phyloP scores from a whole-genome alignment of 2,329 filamentous ascomycete genomes.

The Aureobasidium uvarum region DNA sequence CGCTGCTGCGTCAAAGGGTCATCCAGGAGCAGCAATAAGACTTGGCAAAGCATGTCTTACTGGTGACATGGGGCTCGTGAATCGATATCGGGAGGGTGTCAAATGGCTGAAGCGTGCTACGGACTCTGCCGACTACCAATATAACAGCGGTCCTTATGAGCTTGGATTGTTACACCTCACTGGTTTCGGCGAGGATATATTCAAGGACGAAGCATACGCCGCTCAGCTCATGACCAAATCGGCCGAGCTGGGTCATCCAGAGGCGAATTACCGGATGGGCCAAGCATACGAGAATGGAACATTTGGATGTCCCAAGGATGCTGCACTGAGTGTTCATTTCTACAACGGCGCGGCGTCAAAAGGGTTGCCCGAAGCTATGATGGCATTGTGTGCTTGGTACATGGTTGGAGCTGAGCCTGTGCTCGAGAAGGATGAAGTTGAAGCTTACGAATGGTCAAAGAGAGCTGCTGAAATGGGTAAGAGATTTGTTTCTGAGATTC shows the following conservation, averaged over 20 bases:
- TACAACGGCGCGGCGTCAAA: slow-evolving; percentile 89
- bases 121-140: slow-evolving; percentile 85
- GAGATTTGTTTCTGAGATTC: slow-evolving; percentile 38
- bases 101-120: slow-evolving; percentile 95
- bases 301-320: slow-evolving; percentile 82
- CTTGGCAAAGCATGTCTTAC: slow-evolving; percentile 86
- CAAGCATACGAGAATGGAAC: slow-evolving; percentile 94
- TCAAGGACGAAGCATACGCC: slow-evolving; percentile 85
- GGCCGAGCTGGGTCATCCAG: slow-evolving; percentile 83
- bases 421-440: slow-evolving; percentile 89
- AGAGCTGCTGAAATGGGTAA: slow-evolving; percentile 81
- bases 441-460: slow-evolving; percentile 94
- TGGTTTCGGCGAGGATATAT: slow-evolving; percentile 92
- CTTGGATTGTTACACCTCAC: slow-evolving; percentile 84
- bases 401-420: slow-evolving; percentile 91
- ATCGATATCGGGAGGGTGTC: slow-evolving; percentile 83
- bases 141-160: slow-evolving; percentile 90
- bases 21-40: slow-evolving; percentile 91
- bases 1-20: slow-evolving; percentile 85
- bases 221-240: slow-evolving; percentile 93
- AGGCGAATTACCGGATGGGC: slow-evolving; percentile 86
- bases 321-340: slow-evolving; percentile 92
- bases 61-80: slow-evolving; percentile 80
- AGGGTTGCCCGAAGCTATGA: slow-evolving; percentile 86
- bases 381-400: slow-evolving; percentile 98